Conservation (phyloP, 208 protist species). For the Acanthamoeba healyi region DNA sequence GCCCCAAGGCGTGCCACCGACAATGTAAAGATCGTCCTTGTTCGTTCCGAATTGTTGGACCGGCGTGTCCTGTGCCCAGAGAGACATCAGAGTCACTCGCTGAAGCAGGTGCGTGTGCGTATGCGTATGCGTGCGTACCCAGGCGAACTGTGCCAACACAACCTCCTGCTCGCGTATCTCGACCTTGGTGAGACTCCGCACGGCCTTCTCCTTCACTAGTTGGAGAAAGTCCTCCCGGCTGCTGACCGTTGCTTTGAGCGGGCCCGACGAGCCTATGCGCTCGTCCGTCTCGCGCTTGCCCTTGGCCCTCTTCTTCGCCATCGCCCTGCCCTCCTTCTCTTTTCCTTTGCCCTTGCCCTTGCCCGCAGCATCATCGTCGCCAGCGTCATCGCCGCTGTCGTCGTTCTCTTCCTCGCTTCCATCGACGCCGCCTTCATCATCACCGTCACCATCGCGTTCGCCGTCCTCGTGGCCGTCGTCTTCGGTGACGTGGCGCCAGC, state of each 20-base stretch:
- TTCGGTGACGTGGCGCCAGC: not conserved
- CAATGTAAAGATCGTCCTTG: not conserved
- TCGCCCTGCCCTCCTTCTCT: not conserved
- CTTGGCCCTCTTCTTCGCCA: not conserved
- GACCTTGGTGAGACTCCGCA: not conserved
- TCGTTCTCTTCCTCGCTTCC: not conserved
- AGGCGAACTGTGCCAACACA: not conserved
- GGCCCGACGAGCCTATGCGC: not conserved
- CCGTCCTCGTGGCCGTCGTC: not conserved
- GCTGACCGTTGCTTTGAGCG: not conserved
- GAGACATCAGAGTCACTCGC: not conserved
- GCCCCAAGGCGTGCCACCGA: slow-evolving; percentile 13
- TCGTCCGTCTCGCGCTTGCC: not conserved
- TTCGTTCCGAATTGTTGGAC: not conserved
- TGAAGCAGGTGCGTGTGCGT: not conserved
- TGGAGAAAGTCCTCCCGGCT: not conserved
- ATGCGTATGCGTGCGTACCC: not conserved
- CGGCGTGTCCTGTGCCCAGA: slow-evolving; percentile 7
- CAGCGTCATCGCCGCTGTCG: not conserved
- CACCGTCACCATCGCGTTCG: not conserved
- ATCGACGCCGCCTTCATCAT: not conserved
- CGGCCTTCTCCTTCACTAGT: not conserved
- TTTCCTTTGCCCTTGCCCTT: not conserved
- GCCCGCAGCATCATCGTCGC: not conserved
- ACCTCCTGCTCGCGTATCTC: slow-evolving; percentile 30